Conservation (phyloP, 257 asterid genomes). For the Solanum appendiculatum region DNA sequence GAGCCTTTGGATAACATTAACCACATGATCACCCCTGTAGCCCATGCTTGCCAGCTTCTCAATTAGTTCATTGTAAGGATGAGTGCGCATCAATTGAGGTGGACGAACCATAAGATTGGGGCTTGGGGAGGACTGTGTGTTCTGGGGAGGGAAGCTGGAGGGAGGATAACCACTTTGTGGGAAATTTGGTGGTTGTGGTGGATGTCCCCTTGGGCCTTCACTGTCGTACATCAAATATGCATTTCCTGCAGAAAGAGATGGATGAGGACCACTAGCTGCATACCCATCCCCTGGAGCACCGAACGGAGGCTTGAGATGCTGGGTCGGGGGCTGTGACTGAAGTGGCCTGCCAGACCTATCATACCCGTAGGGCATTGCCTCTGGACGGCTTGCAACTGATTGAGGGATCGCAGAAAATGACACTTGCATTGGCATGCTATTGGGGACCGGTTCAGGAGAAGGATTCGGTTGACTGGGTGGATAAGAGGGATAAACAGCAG, state of each 20-base stretch:
- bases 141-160: conserved; percentile 37
- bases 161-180: conserved; percentile 67
- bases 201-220: conserved; percentile 60
- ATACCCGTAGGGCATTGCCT: conserved; percentile 49
- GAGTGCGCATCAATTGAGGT: conserved; percentile 43
- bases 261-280: conserved; percentile 48
- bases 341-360: conserved; percentile 43
- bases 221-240: conserved; percentile 56
- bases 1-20: conserved; percentile 61
- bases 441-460: conserved; percentile 51
- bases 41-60: conserved; percentile 91
- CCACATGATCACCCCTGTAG: conserved; percentile 65
- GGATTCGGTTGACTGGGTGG: conserved; percentile 44
- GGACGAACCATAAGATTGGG: conserved; percentile 29
- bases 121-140: conserved; percentile 36
- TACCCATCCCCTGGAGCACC: conserved; percentile 54
- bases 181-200: conserved; percentile 40
- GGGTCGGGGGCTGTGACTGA: conserved; percentile 53
- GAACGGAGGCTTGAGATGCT: conserved; percentile 45
- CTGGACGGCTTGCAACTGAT: conserved; percentile 37
- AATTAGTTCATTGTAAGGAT: conserved; percentile 67
- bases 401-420: conserved; percentile 44
- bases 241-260: conserved; percentile 50
- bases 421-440: conserved; percentile 58
- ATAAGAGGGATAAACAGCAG: conserved; percentile 53